Evolutionary conservation across 2,329 filamentous ascomycete genomes (phyloP).

Genomic region (Calonectria crousiana): DNA sequence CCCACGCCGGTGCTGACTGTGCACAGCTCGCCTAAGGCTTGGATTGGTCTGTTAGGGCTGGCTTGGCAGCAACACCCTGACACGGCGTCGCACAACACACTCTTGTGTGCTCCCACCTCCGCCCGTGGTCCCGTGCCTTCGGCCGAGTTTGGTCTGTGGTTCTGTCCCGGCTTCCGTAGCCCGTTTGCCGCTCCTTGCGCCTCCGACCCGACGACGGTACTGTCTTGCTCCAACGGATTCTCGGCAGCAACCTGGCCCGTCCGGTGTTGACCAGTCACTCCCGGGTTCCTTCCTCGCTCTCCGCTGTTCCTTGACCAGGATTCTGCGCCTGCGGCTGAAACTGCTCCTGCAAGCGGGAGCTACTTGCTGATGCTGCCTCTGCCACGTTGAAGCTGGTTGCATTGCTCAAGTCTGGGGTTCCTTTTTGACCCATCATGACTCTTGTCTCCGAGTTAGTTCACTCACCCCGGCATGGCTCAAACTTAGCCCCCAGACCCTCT

Average conservation of each 20-base stretch:
- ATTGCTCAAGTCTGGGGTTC: constrained; percentile 29
- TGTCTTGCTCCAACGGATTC: neutral
- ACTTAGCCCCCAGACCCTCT: neutral
- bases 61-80: neutral
- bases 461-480: constrained; percentile 27
- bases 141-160: constrained; percentile 26
- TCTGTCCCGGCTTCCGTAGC: constrained; percentile 14
- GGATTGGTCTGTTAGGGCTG: neutral
- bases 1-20: neutral
- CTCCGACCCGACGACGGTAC: constrained; percentile 19
- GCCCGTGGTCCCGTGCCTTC: constrained; percentile 21
- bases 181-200: constrained; percentile 22
- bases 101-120: neutral
- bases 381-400: constrained; percentile 18
- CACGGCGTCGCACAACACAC: neutral
- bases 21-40: neutral
- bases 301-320: neutral
- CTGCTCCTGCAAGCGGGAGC: constrained; percentile 13
- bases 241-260: constrained; percentile 2
- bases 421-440: constrained; percentile 39
- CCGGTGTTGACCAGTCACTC: constrained; percentile 13
- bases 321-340: neutral
- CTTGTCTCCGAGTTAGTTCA: constrained; percentile 47
- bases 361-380: constrained; percentile 34
- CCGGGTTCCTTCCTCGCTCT: neutral